Percentiles rank a stretch among this genome's conserved stretches.
Evolutionary conservation across 1,284 basidiomycete species (phyloP).

Genomic region (Phellinidium pouzarii): DNA sequence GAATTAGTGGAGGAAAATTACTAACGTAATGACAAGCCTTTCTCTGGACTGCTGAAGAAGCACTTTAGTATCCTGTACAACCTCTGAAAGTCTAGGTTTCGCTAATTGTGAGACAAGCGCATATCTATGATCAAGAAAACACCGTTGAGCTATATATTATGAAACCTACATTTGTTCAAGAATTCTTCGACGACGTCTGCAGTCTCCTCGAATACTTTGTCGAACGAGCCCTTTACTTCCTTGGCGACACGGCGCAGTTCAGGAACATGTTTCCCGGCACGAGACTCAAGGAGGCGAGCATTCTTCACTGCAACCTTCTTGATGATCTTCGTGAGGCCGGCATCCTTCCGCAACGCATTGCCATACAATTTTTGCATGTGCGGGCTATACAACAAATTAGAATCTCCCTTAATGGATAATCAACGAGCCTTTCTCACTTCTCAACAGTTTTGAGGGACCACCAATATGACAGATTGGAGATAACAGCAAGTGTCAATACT

Average conservation of each 20-base stretch:
- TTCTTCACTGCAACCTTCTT: constrained; percentile 85
- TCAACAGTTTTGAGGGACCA: constrained; percentile 90
- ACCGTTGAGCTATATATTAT: background rate
- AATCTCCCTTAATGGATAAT: background rate
- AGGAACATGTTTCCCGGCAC: constrained; percentile 63
- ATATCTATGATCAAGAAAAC: too few relatives aligned
- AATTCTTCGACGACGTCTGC: constrained; percentile 89
- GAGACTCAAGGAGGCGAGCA: constrained; percentile 60
- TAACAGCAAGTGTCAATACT: constrained; percentile 77
- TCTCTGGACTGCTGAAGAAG: constrained; percentile 89
- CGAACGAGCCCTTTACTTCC: constrained; percentile 89
- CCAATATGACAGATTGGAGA: constrained; percentile 82
- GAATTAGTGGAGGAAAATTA: constrained; percentile 20
- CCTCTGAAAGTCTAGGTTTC: constrained; percentile 63
- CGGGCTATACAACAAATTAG: constrained; percentile 48
- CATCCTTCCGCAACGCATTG: constrained; percentile 86
- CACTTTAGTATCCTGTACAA: constrained; percentile 88
- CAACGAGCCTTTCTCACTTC: constrained; percentile 49
- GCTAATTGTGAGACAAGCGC: too few relatives aligned
- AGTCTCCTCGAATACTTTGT: constrained; percentile 92
- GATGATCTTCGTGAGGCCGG: constrained; percentile 94
- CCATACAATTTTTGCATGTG: constrained; percentile 98
- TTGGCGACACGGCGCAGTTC: constrained; percentile 76
- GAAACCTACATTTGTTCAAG: constrained; percentile 70
- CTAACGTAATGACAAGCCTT: constrained; percentile 81